Evolutionary conservation across 805 yeast genomes (phyloP).

Genomic region (Wickerhamomyces strasburgensis): DNA sequence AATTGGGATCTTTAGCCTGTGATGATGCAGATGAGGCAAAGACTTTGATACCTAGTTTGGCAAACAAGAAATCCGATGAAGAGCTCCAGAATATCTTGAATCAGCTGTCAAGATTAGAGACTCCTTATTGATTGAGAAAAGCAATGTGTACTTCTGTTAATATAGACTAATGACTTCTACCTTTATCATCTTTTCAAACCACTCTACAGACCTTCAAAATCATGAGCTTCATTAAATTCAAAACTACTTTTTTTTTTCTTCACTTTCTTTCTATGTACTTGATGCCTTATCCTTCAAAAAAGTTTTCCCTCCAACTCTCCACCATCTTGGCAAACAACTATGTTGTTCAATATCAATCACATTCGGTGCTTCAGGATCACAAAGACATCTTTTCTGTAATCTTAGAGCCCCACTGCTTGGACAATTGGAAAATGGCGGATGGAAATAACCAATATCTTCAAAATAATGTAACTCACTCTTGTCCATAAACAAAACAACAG

Average conservation of each 20-base stretch:
- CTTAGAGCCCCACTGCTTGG: slow-evolving; percentile 49
- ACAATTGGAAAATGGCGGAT: slow-evolving; percentile 62
- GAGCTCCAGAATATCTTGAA: slow-evolving; percentile 84
- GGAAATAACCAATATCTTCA: slow-evolving; percentile 77
- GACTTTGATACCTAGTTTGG: slow-evolving; percentile 84
- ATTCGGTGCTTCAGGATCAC: slow-evolving; percentile 43
- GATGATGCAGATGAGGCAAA: slow-evolving; percentile 98
- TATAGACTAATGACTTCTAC: too few relatives aligned
- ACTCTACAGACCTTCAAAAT: too few relatives aligned
- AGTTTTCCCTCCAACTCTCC: slow-evolving; percentile 65
- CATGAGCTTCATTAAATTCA: background rate
- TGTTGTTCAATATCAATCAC: slow-evolving; percentile 39
- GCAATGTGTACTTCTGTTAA: too few relatives aligned
- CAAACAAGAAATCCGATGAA: slow-evolving; percentile 74
- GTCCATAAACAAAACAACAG: slow-evolving; percentile 53
- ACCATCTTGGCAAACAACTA: slow-evolving; percentile 72
- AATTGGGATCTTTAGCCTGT: slow-evolving; percentile 80
- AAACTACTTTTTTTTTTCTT: too few relatives aligned
- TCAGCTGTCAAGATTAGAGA: slow-evolving; percentile 69
- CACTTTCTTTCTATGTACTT: background rate
- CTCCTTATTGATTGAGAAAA: slow-evolving; percentile 28
- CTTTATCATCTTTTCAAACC: too few relatives aligned
- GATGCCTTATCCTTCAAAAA: slow-evolving; percentile 41
- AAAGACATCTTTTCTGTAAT: slow-evolving; percentile 54
- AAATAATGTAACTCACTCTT: slow-evolving; percentile 66